Conservation (phyloP, 2,329 filamentous ascomycete genomes). For the Diaporthe citrichinensis region DNA sequence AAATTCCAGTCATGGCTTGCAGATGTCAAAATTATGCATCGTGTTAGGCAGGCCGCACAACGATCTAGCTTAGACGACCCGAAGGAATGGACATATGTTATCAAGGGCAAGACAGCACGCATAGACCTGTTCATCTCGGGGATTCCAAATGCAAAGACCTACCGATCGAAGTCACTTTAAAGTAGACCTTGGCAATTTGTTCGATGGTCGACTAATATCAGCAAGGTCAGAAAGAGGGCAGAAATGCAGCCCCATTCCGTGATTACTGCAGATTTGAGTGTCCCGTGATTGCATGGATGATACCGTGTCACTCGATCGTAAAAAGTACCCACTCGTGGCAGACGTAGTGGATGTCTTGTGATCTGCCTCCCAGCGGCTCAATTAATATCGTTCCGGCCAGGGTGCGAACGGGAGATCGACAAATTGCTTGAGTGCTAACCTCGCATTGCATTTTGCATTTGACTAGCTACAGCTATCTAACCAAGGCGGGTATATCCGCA, state of each 20-base stretch:
- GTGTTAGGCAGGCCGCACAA: not conserved
- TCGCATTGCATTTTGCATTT: conserved; percentile 21
- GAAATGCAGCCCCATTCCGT: not conserved
- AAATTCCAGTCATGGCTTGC: no score
- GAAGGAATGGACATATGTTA: not conserved
- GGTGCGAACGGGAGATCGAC: conserved; percentile 24
- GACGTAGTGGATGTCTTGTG: conserved; percentile 1
- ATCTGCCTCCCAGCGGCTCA: not conserved
- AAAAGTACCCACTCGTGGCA: not conserved
- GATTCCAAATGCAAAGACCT: not conserved
- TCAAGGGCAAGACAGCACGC: not conserved
- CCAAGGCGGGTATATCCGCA: not conserved
- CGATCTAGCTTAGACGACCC: not conserved
- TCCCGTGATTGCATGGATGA: not conserved
- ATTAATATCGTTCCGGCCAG: not conserved
- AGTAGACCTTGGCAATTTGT: not conserved
- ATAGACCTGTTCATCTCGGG: not conserved
- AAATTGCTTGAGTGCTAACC: not conserved
- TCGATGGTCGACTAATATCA: not conserved
- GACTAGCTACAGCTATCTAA: not conserved
- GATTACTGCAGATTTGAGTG: not conserved
- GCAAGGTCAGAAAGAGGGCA: not conserved
- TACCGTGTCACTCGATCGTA: not conserved
- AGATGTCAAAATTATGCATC: not conserved
- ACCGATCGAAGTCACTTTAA: not conserved